Conservation (phyloP, 768 basidiomycete species). For the Mycena haematopus region DNA sequence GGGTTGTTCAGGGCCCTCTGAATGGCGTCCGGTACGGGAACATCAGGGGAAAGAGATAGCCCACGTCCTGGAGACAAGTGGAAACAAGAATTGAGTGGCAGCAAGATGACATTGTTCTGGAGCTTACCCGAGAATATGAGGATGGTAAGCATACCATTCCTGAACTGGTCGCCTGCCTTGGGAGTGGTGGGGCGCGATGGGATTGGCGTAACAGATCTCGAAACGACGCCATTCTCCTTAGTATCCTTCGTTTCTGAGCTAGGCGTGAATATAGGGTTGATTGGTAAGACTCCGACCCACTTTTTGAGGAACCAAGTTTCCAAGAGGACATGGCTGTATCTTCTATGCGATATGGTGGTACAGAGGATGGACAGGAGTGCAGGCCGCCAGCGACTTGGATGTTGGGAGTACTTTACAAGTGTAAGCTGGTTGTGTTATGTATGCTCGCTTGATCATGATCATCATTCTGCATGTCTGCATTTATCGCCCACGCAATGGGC, state of each 20-base stretch:
- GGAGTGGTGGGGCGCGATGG: constrained; percentile 85
- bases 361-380: constrained; percentile 33
- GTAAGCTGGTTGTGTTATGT: neutral
- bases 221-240: constrained; percentile 73
- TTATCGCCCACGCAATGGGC: neutral
- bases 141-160: constrained; percentile 93
- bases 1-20: constrained; percentile 77
- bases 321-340: constrained; percentile 60
- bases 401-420: constrained; percentile 9
- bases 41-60: constrained; percentile 78
- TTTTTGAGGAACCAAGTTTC: constrained; percentile 56
- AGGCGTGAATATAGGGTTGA: constrained; percentile 8
- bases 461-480: no score
- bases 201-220: constrained; percentile 82
- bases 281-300: constrained; percentile 36
- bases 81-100: constrained; percentile 1
- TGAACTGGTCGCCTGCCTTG: constrained; percentile 69
- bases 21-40: constrained; percentile 82
- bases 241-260: constrained; percentile 68
- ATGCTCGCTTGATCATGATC: neutral
- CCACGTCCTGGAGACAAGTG: constrained; percentile 79
- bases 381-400: constrained; percentile 38
- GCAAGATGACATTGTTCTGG: constrained; percentile 16
- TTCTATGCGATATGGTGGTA: constrained; percentile 31
- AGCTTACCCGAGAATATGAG: constrained; percentile 88